These are phyloP conservation scores for Auricularia sp. DNA, from an alignment of 768 basidiomycete genomes.

Conservation along the genomic window DNA sequence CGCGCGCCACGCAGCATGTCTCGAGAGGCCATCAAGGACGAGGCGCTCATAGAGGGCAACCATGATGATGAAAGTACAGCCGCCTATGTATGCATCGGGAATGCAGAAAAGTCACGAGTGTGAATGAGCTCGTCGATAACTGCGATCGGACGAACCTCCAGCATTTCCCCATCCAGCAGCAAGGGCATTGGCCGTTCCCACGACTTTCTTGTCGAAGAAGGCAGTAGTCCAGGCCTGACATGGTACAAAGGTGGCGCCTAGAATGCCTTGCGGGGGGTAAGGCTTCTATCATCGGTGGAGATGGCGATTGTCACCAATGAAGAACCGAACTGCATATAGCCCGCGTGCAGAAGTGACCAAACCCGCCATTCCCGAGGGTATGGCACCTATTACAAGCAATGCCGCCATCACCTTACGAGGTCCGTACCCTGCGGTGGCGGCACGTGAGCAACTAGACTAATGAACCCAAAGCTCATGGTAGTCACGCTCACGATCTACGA, in stretches of 20 bases:
- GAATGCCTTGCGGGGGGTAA: slow-evolving; percentile 21
- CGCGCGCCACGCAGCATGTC: slow-evolving; percentile 41
- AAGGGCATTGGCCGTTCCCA: slow-evolving; percentile 43
- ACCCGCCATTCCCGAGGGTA: slow-evolving; percentile 51
- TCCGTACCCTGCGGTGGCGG: slow-evolving; percentile 27
- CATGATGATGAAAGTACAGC: slow-evolving; percentile 50
- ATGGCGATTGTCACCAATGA: slow-evolving; percentile 31
- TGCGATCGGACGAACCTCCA: slow-evolving; percentile 12
- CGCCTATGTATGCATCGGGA: slow-evolving; percentile 15
- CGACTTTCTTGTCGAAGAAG: slow-evolving; percentile 46
- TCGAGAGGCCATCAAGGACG: slow-evolving; percentile 13
- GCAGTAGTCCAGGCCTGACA: slow-evolving; percentile 52
- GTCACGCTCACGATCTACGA: slow-evolving; percentile 31
- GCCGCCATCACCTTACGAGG: slow-evolving; percentile 47
- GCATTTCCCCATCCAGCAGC: slow-evolving; percentile 47
- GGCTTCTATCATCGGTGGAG: neutral
- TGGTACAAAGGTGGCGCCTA: slow-evolving; percentile 52
- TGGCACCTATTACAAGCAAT: slow-evolving; percentile 43
- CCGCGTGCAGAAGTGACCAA: slow-evolving; percentile 31
- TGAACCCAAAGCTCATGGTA: neutral
- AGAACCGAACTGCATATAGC: slow-evolving; percentile 41
- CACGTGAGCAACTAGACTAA: neutral
- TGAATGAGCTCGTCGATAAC: no score
- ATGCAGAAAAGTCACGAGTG: no score
- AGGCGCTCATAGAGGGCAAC: slow-evolving; percentile 39